A percentile compares a stretch with the other conserved stretches of the same genome.
Conservation (phyloP, 805 yeast species). For the Diddensiella transvaalensis region DNA sequence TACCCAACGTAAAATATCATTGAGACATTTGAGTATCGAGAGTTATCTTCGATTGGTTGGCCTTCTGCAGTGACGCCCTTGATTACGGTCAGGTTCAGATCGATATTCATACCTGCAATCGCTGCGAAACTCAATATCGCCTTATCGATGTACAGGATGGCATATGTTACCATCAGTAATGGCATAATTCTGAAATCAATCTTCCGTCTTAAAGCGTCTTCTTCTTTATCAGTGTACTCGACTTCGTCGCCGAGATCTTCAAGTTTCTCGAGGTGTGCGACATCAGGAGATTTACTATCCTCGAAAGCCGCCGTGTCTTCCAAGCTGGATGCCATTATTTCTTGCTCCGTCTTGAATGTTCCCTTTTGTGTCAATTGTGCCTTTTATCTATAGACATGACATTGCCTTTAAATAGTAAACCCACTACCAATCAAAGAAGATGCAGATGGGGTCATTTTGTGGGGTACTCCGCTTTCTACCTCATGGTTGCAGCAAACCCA, state of each 20-base stretch:
- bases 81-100: not conserved
- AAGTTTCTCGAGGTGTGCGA: not conserved
- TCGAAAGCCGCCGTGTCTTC: too few species aligned
- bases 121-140: not conserved
- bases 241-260: not conserved
- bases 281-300: too few species aligned
- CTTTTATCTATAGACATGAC: too few species aligned
- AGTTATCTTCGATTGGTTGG: not conserved
- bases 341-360: too few species aligned
- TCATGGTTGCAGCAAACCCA: too few species aligned
- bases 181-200: not conserved
- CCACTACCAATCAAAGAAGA: too few species aligned
- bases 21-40: not conserved
- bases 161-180: not conserved
- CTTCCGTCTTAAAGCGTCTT: not conserved
- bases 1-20: constrained; percentile 37
- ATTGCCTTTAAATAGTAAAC: too few species aligned
- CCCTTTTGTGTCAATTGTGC: too few species aligned
- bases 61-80: not conserved
- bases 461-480: too few species aligned
- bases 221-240: not conserved
- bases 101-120: not conserved
- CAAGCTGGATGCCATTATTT: too few species aligned
- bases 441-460: too few species aligned
- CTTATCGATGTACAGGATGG: not conserved